Base-by-base conservation (phyloP, 2,329 filamentous ascomycete species). In the Scortechinia acanthostroma region DNA sequence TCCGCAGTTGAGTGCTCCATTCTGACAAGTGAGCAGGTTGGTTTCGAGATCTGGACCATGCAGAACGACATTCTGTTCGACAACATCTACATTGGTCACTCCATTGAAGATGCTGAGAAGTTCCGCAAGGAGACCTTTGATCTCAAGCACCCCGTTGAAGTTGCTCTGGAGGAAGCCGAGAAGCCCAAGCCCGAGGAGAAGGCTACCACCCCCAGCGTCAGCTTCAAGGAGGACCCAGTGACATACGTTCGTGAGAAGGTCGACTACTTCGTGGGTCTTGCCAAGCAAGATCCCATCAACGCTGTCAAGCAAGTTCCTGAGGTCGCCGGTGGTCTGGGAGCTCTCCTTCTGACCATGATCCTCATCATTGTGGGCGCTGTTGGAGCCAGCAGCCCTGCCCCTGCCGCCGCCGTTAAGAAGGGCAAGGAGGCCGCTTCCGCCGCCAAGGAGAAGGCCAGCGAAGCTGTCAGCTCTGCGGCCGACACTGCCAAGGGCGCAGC, bases 41-140 rank as follows among this genome's bases (percentile, higher is more conserved):
- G 93, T 58, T 97, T 97, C 61, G 93, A 98, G 71, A 91, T 98
- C 72, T 98, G 93, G 93, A 97, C 93, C 59, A 98, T 98, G 93
- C 91, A 96, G 73, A 95, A 83, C 66, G 87, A 96, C 63, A 97
- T 98, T 57, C 85, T 96, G 59, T 97, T 98, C 59, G 89, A 97
- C 81, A 98, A 98, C 83, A 94, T 98, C 76, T 98, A 97, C 80
- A 90, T 98, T 64, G 93, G 93, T 52, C 93, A 98, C 82, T 97
- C 91, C 17, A 66, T 93, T 55, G 89, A 89, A 61, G 93, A 98
- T 55, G 93, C 93, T 50, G 82, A 86, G 67, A 86, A 91, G 72
- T 76, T 98, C 60, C 86, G 89, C 57, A 77, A 86, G 52, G 88
- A 95, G 77, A 88, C 89, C 46, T 98, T 91, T 66, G 84, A 88